phyloP scores from a whole-genome alignment of 495 filamentous ascomycete species.

The Clohesyomyces aquaticus region DNA sequence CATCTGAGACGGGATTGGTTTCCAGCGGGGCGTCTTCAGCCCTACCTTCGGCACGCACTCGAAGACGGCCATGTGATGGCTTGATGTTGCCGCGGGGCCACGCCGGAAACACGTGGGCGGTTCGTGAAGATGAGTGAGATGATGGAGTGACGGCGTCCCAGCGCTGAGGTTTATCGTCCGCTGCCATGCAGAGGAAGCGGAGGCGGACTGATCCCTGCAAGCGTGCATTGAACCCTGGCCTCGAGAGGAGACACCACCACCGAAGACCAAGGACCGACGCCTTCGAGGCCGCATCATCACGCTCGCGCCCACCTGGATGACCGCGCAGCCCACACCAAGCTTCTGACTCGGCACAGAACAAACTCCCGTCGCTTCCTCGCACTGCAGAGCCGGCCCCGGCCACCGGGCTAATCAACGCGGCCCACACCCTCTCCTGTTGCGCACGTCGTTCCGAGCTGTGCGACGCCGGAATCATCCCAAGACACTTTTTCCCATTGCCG shows the following conservation, averaged over 20 bases:
- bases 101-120: neutral
- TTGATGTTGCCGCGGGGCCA: neutral
- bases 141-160: neutral
- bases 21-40: neutral
- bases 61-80: neutral
- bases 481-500: constrained; percentile 9
- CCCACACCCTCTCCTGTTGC: neutral
- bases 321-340: neutral
- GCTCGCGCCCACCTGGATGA: neutral
- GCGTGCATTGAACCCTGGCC: neutral
- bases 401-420: neutral
- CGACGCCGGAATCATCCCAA: constrained; percentile 22
- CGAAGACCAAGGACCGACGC: no score
- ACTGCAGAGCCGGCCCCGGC: neutral
- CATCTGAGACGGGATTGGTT: neutral
- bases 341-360: neutral
- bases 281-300: neutral
- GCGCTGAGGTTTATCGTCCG: neutral
- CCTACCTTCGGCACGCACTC: neutral
- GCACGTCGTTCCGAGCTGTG: constrained; percentile 25
- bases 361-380: neutral
- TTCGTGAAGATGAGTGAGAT: neutral
- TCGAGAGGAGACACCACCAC: neutral
- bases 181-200: neutral
- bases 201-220: neutral